Conservation (phyloP, 352 stramenopile genomes). For the Globisporangium orthogonon region DNA sequence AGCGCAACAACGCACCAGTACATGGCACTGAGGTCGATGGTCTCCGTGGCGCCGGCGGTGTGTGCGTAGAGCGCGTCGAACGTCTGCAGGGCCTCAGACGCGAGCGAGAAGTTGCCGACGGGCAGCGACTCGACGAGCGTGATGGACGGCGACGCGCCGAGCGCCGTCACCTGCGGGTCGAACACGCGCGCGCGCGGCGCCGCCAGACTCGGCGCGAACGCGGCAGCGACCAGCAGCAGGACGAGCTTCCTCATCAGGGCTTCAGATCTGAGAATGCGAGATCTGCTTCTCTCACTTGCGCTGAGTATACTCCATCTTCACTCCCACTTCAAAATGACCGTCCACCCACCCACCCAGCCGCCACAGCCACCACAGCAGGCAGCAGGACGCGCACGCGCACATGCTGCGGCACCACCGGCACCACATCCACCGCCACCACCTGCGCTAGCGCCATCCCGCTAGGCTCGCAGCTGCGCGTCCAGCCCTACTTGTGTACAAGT, state of each 20-base stretch:
- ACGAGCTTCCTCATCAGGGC: too few relatives aligned
- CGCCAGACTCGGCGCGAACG: neutral
- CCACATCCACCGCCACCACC: too few relatives aligned
- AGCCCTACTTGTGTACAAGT: too few relatives aligned
- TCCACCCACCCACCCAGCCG: too few relatives aligned
- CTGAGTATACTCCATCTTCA: too few relatives aligned
- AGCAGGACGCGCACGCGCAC: too few relatives aligned
- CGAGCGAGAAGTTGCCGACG: conserved; percentile 48
- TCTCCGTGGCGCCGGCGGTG: conserved; percentile 29
- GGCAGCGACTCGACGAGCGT: conserved; percentile 65
- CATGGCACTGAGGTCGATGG: conserved; percentile 78
- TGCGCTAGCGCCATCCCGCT: too few relatives aligned
- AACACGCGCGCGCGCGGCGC: conserved; percentile 3
- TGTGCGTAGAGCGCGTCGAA: conserved; percentile 39
- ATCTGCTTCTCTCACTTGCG: too few relatives aligned
- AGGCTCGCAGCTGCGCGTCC: too few relatives aligned
- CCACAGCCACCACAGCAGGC: too few relatives aligned
- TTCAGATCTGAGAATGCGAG: neutral
- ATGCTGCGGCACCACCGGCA: too few relatives aligned
- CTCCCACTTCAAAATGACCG: too few relatives aligned
- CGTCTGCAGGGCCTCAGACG: conserved; percentile 30
- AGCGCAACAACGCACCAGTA: conserved; percentile 34
- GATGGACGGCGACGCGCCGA: conserved; percentile 13
- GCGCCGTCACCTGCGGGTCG: neutral
- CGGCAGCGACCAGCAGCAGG: neutral